phyloP scores from a whole-genome alignment of 1,284 basidiomycete genomes.

The Ceratobasidium sp. region DNA sequence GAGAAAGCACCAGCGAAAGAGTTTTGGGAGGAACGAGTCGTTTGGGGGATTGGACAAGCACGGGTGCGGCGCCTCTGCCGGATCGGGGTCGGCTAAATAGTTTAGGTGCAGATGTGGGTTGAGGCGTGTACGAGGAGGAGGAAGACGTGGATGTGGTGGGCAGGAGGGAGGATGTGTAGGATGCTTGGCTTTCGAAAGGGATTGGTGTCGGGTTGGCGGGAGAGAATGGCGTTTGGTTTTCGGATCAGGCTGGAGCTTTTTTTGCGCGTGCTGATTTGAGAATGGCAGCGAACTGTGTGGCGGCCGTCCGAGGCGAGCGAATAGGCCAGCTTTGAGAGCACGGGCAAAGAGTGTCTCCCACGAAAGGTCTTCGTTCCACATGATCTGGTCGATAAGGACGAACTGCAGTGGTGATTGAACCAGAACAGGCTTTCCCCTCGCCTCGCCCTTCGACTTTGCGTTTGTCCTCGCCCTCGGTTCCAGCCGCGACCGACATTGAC shows the following conservation, averaged over 20 bases:
- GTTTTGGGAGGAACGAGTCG: background rate
- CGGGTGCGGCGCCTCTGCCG: constrained; percentile 22
- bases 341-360: constrained; percentile 11
- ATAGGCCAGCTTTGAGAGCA: too few species aligned
- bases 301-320: background rate
- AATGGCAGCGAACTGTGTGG: background rate
- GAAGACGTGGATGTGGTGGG: background rate
- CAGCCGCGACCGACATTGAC: background rate
- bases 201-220: background rate
- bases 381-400: constrained; percentile 34
- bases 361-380: constrained; percentile 27
- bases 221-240: background rate
- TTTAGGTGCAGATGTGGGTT: too few species aligned
- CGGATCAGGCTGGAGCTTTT: background rate
- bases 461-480: background rate
- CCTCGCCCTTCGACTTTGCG: background rate
- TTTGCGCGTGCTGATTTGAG: background rate
- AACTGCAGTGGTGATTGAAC: constrained; percentile 16
- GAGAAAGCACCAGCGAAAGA: background rate
- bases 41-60: constrained; percentile 11
- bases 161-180: constrained; percentile 13
- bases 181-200: too few species aligned
- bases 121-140: background rate
- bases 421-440: background rate
- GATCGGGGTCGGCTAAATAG: constrained; percentile 25